phyloP scores from a whole-genome alignment of 306 rosid genomes.

The Glycyrrhiza uralensis region DNA sequence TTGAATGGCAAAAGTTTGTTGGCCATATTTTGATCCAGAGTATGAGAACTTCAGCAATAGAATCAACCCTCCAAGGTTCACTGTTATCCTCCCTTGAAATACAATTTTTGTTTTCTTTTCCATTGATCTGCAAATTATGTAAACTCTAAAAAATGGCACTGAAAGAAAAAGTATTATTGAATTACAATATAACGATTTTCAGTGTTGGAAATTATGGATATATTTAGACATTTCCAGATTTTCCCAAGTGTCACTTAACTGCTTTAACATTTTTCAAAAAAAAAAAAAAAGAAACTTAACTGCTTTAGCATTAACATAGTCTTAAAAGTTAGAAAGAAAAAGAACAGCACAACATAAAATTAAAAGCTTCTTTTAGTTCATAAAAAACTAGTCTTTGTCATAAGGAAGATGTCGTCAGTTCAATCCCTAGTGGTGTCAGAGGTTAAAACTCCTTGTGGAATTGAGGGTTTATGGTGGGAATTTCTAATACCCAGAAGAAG shows the following conservation, averaged over 20 bases:
- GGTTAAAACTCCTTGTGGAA: background rate
- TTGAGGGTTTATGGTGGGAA: constrained; percentile 26
- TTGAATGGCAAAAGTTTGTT: constrained; percentile 65
- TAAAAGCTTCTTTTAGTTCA: background rate
- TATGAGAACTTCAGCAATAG: constrained; percentile 73
- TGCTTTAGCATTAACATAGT: background rate
- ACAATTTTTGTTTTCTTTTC: background rate
- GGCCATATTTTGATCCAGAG: constrained; percentile 86
- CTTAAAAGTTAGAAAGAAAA: background rate
- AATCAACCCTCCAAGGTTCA: constrained; percentile 80
- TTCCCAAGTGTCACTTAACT: background rate
- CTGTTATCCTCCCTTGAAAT: constrained; percentile 9
- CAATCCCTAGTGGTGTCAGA: constrained; percentile 15
- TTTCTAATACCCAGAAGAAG: constrained; percentile 23
- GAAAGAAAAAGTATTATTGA: background rate
- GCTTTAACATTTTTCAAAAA: no score
- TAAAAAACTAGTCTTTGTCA: constrained; percentile 9
- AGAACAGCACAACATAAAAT: background rate
- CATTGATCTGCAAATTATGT: background rate
- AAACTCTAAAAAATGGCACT: background rate
- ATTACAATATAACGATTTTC: background rate
- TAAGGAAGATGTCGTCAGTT: background rate
- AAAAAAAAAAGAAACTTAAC: no score
- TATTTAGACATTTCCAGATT: background rate
- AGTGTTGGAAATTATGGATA: background rate